Conservation (phyloP, 2,329 filamentous ascomycete genomes). For the Bipolaris gigantea region DNA sequence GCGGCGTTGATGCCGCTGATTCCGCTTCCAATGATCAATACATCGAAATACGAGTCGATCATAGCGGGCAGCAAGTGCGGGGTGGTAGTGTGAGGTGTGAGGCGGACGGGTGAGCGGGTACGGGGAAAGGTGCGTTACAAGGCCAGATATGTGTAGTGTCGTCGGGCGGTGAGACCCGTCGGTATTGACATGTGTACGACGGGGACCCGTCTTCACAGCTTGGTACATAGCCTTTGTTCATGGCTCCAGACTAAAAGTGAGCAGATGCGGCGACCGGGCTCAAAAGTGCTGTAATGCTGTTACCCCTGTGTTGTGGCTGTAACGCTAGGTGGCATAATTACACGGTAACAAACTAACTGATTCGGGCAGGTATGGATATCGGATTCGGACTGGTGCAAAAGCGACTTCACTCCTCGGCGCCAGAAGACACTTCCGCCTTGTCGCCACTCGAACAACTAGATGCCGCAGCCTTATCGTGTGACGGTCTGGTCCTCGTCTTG, state of each 20-base stretch:
- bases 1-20: constrained; percentile 75
- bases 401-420: no score
- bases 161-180: neutral
- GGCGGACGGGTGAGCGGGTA: neutral
- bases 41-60: constrained; percentile 42
- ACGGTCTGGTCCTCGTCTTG: neutral
- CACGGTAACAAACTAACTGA: no score
- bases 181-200: neutral
- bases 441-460: no score
- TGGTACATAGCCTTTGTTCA: constrained; percentile 1
- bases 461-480: neutral
- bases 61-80: neutral
- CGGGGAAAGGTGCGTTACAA: neutral
- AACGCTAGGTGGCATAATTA: no score
- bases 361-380: no score
- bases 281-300: neutral
- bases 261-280: neutral
- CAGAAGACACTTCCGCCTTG: no score
- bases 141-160: neutral
- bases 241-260: neutral
- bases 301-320: no score
- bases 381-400: no score
- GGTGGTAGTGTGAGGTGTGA: neutral
- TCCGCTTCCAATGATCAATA: constrained; percentile 70
- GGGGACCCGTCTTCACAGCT: constrained; percentile 5